Percentiles rank a stretch among this genome's conserved stretches.
Evolutionary conservation across 257 asterid species (phyloP).

Genomic region (Lithospermum erythrorhizon): DNA sequence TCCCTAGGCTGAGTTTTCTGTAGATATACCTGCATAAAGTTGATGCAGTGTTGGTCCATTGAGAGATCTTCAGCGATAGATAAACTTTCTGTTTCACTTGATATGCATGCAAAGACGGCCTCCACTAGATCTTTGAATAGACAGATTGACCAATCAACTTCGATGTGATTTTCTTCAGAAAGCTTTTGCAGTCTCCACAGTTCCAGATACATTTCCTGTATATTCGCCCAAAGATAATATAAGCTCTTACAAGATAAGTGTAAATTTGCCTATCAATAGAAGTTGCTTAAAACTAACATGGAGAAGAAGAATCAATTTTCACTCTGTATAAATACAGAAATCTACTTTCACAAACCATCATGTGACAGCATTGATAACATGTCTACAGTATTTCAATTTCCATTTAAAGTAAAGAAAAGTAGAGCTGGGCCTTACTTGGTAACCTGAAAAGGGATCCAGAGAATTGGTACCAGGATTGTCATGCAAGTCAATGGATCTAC

Average conservation of each 20-base stretch:
- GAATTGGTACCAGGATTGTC: conserved; percentile 22
- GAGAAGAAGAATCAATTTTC: neutral
- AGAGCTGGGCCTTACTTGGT: conserved; percentile 40
- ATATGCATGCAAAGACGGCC: conserved; percentile 31
- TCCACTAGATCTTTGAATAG: conserved; percentile 43
- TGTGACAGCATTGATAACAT: too few relatives aligned
- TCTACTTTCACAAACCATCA: too few relatives aligned
- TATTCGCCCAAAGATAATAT: conserved; percentile 6
- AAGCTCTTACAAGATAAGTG: neutral
- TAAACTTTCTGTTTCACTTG: conserved; percentile 24
- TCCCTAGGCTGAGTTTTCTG: neutral
- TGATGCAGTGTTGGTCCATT: conserved; percentile 14
- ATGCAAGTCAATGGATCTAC: conserved; percentile 17
- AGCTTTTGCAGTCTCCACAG: conserved; percentile 49
- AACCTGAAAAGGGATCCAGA: conserved; percentile 47
- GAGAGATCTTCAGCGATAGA: conserved; percentile 16
- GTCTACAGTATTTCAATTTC: too few relatives aligned
- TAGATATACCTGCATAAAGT: conserved; percentile 45
- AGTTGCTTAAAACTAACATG: neutral
- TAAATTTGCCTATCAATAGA: neutral
- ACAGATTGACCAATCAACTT: conserved; percentile 32
- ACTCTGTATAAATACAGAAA: too few relatives aligned
- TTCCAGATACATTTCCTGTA: conserved; percentile 52
- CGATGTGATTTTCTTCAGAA: conserved; percentile 34
- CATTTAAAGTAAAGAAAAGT: neutral